These are phyloP conservation scores for Petasospora fabianii DNA, from an alignment of 1,139 yeast species.

Conservation along the genomic window DNA sequence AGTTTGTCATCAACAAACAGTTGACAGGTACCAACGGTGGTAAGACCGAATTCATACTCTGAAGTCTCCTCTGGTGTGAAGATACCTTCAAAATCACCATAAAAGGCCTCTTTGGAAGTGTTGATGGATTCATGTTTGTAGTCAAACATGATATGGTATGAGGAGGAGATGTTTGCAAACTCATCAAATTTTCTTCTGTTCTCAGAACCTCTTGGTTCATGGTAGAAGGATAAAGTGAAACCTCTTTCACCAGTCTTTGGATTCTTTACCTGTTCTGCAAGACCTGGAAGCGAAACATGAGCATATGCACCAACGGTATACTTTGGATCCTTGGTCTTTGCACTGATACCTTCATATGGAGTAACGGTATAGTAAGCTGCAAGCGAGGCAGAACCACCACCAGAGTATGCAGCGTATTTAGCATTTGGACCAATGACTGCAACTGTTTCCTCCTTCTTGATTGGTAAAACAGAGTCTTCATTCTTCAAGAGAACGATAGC, in stretches of 20 bases:
- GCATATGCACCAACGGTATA: constrained; percentile 37
- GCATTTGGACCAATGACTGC: constrained; percentile 55
- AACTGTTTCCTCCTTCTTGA: constrained; percentile 36
- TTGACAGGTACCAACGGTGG: constrained; percentile 51
- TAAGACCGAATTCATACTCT: constrained; percentile 48
- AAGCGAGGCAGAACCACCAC: constrained; percentile 54
- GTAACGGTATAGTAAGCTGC: constrained; percentile 43
- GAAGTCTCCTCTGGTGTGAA: constrained; percentile 46
- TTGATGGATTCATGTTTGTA: constrained; percentile 35
- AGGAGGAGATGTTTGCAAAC: constrained; percentile 29
- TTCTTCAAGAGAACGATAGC: constrained; percentile 53
- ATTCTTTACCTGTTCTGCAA: constrained; percentile 30
- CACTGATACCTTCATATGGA: constrained; percentile 41
- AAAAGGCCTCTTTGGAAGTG: constrained; percentile 31
- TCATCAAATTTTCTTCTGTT: constrained; percentile 39
- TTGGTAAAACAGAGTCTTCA: constrained; percentile 41
- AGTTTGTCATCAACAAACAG: constrained; percentile 48
- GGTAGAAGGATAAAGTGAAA: constrained; percentile 37
- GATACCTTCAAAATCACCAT: constrained; percentile 44
- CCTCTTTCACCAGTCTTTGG: constrained; percentile 41
- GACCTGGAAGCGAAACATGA: constrained; percentile 32
- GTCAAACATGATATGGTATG: constrained; percentile 46
- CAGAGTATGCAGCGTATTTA: constrained; percentile 39
- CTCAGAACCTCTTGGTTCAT: constrained; percentile 34
- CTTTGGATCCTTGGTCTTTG: constrained; percentile 32